Percentiles rank a stretch among this genome's conserved stretches.
Conservation (phyloP, 1,284 basidiomycete genomes). For the Pseudozyma tsukubaensis region DNA sequence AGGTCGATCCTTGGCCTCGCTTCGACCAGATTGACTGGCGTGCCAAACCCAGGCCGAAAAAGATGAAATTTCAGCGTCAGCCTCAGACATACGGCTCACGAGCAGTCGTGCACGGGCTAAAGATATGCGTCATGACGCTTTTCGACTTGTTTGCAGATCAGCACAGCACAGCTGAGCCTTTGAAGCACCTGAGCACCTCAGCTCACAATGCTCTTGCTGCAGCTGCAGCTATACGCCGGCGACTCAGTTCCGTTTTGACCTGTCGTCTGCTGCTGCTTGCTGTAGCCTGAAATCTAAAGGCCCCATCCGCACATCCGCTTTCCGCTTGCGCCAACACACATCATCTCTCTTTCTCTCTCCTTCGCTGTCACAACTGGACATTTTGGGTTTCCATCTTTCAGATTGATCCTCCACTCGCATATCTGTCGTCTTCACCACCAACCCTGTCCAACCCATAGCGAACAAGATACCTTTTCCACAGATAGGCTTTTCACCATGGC, state of each 20-base stretch:
- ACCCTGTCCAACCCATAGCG: background rate
- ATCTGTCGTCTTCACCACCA: background rate
- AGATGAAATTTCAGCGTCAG: constrained; percentile 9
- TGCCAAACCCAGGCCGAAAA: background rate
- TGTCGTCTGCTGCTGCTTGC: background rate
- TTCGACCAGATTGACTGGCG: background rate
- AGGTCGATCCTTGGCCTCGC: constrained; percentile 1
- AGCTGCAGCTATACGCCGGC: constrained; percentile 14
- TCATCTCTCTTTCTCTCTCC: too few relatives aligned
- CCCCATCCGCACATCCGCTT: constrained; percentile 30
- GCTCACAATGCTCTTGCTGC: background rate
- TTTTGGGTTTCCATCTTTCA: background rate
- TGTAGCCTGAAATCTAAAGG: background rate
- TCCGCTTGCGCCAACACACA: background rate
- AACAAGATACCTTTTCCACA: too few relatives aligned
- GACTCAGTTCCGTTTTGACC: constrained; percentile 24
- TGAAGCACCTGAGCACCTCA: background rate
- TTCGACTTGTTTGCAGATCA: constrained; percentile 24
- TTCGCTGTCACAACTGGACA: constrained; percentile 1
- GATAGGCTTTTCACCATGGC: constrained; percentile 44
- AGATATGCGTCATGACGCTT: constrained; percentile 41
- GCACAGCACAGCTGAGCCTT: background rate
- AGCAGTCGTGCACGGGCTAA: constrained; percentile 6
- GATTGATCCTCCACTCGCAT: too few relatives aligned
- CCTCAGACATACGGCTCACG: background rate